Evolutionary conservation across 768 basidiomycete genomes (phyloP).

Genomic region (Calvatia gigantea): DNA sequence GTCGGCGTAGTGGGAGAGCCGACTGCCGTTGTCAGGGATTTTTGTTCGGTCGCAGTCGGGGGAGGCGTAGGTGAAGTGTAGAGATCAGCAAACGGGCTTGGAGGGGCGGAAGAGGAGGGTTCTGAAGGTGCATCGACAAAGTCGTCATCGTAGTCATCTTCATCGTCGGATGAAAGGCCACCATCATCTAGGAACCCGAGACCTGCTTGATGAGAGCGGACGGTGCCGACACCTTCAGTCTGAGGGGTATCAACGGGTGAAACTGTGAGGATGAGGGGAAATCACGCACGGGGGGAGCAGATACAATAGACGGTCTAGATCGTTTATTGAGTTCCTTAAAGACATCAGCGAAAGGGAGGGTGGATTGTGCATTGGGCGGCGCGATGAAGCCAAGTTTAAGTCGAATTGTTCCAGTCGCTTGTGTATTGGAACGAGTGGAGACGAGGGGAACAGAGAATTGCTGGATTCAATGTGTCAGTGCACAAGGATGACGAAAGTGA

Average conservation of each 20-base stretch:
- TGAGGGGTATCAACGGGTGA: constrained; percentile 23
- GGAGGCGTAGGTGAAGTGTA: too few relatives aligned
- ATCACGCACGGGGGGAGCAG: constrained; percentile 68
- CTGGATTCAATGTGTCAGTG: constrained; percentile 18
- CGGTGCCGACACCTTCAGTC: constrained; percentile 90
- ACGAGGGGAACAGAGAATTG: constrained; percentile 35
- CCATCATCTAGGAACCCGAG: constrained; percentile 74
- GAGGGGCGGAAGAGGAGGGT: constrained; percentile 22
- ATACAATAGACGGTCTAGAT: too few relatives aligned
- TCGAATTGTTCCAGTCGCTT: constrained; percentile 35
- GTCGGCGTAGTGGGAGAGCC: constrained; percentile 20
- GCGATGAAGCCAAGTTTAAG: constrained; percentile 46
- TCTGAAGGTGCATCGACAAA: constrained; percentile 24
- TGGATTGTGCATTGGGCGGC: constrained; percentile 38
- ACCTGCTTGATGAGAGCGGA: too few relatives aligned
- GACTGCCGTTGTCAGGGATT: constrained; percentile 7
- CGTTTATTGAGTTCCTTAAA: constrained; percentile 62
- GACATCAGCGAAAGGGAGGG: constrained; percentile 49
- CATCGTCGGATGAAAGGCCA: constrained; percentile 50
- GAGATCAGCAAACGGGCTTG: too few relatives aligned
- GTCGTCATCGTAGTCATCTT: constrained; percentile 28
- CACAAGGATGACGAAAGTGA: too few relatives aligned
- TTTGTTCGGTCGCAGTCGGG: not conserved
- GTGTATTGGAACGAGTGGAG: constrained; percentile 38
- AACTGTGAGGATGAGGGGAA: constrained; percentile 1